phyloP scores from a whole-genome alignment of 1,284 basidiomycete genomes.

The Mycena citricolor region DNA sequence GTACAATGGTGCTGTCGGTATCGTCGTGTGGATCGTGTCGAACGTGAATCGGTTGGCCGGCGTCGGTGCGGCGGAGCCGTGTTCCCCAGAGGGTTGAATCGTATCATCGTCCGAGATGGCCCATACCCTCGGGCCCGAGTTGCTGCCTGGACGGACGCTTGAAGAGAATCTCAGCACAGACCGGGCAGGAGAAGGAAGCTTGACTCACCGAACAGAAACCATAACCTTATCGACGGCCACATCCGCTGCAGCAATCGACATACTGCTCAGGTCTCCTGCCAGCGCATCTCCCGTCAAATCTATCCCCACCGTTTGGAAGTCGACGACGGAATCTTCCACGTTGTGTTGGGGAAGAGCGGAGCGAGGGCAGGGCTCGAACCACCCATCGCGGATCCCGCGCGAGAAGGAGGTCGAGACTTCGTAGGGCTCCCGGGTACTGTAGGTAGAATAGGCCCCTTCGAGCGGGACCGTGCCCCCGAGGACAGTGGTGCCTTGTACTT shows the following conservation, averaged over 20 bases:
- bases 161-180: constrained; percentile 3
- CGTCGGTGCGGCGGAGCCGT: constrained; percentile 35
- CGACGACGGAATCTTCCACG: constrained; percentile 75
- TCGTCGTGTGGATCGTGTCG: constrained; percentile 78
- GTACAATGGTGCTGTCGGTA: constrained; percentile 86
- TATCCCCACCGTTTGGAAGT: constrained; percentile 68
- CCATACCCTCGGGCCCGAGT: constrained; percentile 51
- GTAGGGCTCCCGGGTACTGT: constrained; percentile 56
- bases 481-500: constrained; percentile 69
- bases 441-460: constrained; percentile 37
- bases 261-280: constrained; percentile 12
- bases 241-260: constrained; percentile 9
- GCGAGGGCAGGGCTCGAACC: constrained; percentile 31
- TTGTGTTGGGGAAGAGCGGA: constrained; percentile 50
- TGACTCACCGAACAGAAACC: constrained; percentile 80
- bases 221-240: constrained; percentile 77
- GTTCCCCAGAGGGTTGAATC: constrained; percentile 55
- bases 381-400: constrained; percentile 51
- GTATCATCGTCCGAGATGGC: constrained; percentile 32
- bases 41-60: constrained; percentile 56
- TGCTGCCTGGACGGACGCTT: constrained; percentile 72
- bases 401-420: constrained; percentile 37
- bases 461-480: constrained; percentile 53
- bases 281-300: constrained; percentile 58
- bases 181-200: background rate